Conservation (phyloP, 345 rosid genomes). For the Cardamine resedifolia region DNA sequence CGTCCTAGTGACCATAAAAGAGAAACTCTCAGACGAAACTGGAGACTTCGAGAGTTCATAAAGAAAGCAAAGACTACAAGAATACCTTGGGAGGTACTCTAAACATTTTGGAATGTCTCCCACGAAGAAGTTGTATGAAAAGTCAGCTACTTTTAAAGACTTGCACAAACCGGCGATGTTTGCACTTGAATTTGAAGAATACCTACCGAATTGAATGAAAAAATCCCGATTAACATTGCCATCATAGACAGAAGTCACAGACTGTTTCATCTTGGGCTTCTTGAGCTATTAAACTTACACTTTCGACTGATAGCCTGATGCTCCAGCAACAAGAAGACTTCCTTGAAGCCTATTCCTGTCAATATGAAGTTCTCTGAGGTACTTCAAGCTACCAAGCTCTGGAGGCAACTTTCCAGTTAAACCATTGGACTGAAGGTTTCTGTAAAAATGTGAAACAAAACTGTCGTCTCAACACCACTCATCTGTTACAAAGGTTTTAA, state of each 20-base stretch:
- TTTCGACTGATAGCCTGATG: constrained; percentile 32
- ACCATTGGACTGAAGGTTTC: constrained; percentile 94
- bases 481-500: background rate
- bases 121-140: constrained; percentile 79
- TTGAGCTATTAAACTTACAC: constrained; percentile 32
- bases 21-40: background rate
- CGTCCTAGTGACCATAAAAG: constrained; percentile 44
- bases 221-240: background rate
- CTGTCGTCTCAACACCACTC: background rate
- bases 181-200: constrained; percentile 50
- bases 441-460: constrained; percentile 42
- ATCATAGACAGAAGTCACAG: constrained; percentile 1
- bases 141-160: constrained; percentile 73
- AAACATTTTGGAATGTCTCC: constrained; percentile 92
- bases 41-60: background rate
- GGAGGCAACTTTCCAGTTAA: constrained; percentile 77
- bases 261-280: background rate
- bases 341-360: constrained; percentile 94
- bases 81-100: constrained; percentile 72
- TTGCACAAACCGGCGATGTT: constrained; percentile 70
- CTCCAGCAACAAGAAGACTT: constrained; percentile 56
- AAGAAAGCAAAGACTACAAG: background rate
- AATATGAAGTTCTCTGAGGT: constrained; percentile 74
- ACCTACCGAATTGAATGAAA: constrained; percentile 47
- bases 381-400: constrained; percentile 72